Base-by-base conservation (phyloP, 2,329 filamentous ascomycete genomes). In the Salinomyces thailandicus region DNA sequence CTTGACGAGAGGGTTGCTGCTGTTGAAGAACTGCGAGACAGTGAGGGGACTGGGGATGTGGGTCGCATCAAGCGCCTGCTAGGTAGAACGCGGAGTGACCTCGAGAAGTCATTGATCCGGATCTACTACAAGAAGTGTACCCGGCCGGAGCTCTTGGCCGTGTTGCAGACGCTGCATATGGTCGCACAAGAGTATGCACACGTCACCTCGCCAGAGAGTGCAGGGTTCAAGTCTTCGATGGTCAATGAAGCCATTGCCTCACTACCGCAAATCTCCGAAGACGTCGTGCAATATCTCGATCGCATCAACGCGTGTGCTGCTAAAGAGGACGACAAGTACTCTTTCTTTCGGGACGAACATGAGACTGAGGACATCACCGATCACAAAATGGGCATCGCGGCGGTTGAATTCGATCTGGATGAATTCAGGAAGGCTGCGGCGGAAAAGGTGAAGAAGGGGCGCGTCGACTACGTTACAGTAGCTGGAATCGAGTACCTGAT, bases 41-140 rank as follows among this genome's bases (percentile, higher is more conserved):
- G 77, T 33, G 71, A 79, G 32, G 77, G 77, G 28, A 79, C 76
- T 0, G 61, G 69, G 6, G 69, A 73, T 13, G 77, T 87, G 3
- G 84, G 93, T 49, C 80, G 81, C 44, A 62, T 96, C 2, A 81
- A 78, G 45, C 71, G 67, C 14, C 64, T 96, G 7, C 69, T 98
- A 1, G 67, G 70, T 17, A 80, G 72, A 41, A 79, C 81, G 43
- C 85, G 73, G 54, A 77, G 74, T 5, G 91, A 98, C 54, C 74
- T 98, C 5, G 91, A 98, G 61, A 86, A 91, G 49, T 91, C 84
- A 43, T 68, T 98, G 31, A 87, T 96, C 52, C 77, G 91, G 30
- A 93, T 98, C 41, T 98, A 96, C 66, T 98, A 98, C 61, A 86
- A 87, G 33, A 95, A 93, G 63, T 96, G 87, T 59, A 82, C 84